Conservation (phyloP, 148 eudicot genomes). For the Arctostaphylos glauca region DNA sequence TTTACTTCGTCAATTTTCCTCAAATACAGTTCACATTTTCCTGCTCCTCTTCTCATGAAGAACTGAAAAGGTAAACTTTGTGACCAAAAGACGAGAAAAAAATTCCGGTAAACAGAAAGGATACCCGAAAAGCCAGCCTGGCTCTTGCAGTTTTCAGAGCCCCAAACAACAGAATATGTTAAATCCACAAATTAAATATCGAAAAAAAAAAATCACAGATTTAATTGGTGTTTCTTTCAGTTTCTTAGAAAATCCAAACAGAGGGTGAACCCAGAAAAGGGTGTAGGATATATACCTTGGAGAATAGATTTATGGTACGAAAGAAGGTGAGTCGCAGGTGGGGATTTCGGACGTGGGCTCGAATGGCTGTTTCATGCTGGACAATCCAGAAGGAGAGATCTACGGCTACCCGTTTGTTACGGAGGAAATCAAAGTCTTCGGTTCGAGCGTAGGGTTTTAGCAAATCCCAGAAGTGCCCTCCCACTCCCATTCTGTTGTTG, state of each 20-base stretch:
- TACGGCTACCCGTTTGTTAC: slow-evolving; percentile 83
- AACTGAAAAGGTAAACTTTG: background rate
- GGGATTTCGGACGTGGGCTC: slow-evolving; percentile 49
- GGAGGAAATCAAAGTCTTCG: slow-evolving; percentile 70
- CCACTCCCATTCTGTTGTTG: slow-evolving; percentile 62
- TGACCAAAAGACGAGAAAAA: background rate
- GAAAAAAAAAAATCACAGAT: background rate
- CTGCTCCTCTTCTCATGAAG: background rate
- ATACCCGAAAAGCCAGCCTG: background rate
- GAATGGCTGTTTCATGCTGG: slow-evolving; percentile 79
- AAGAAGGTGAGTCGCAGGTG: slow-evolving; percentile 78
- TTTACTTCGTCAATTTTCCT: background rate
- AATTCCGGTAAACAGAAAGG: too few species aligned
- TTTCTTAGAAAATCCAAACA: background rate
- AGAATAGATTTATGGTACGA: slow-evolving; percentile 78
- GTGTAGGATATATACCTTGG: slow-evolving; percentile 50
- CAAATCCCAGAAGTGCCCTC: slow-evolving; percentile 89
- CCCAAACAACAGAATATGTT: background rate
- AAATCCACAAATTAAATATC: background rate
- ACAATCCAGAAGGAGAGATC: slow-evolving; percentile 96
- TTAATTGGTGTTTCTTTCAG: background rate
- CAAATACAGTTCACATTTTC: background rate
- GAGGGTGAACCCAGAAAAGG: background rate
- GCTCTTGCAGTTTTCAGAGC: background rate
- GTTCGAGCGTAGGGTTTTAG: slow-evolving; percentile 73